Evolutionary conservation across 2,329 filamentous ascomycete species (phyloP), one percentile per base, ranked within the genome.

Genomic region (Teratosphaeria destructans): DNA sequence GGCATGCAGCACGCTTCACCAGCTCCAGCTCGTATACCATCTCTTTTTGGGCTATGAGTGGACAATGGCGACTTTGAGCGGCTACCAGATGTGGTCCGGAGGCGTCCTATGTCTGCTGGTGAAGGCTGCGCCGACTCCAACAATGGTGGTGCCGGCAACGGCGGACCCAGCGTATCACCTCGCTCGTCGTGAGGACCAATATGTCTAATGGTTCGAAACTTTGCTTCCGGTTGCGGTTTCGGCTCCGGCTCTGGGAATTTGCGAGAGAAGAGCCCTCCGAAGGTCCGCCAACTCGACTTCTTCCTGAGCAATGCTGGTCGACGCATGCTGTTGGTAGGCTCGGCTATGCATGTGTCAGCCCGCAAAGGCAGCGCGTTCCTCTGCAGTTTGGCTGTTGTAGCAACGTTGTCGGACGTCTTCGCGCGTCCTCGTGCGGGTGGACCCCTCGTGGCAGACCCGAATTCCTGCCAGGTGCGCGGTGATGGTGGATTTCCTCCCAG

Each of bases 261-360:
- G 54, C 63, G 56, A 14, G 62, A 62, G 57, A 71, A 70, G 11
- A 70, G 53, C 23, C 59, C 63, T 14, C 68, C 63, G 12, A 71
- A 61, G 1, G 61, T 61, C 39, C 64, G 69, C 69, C 69, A 71
- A 11, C 66, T 59, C 10, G 66, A 67, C 61, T 66, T 67, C 52
- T 69, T 70, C 61, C 65, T 69, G 14, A 59, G 59, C 39, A 63
- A 49, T 37, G 57, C 54, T 8, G 58, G 59, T n/a, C 23, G 27
- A 32, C 29, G 55, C n/a, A 39, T 53, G 19, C 19, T 61, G 32
- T 56, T 11, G 32, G 34, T 23, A 0, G 11, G 53, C 12, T 57
- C 56, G 1, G 52, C 55, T 23, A 54, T 57, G 34, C 27, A 32
- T 54, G 19, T 58, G n/a, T 52, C 35, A 19, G 35, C 14, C 11